phyloP scores from a whole-genome alignment of 352 stramenopile genomes.

The Phytophthora ramorum region DNA sequence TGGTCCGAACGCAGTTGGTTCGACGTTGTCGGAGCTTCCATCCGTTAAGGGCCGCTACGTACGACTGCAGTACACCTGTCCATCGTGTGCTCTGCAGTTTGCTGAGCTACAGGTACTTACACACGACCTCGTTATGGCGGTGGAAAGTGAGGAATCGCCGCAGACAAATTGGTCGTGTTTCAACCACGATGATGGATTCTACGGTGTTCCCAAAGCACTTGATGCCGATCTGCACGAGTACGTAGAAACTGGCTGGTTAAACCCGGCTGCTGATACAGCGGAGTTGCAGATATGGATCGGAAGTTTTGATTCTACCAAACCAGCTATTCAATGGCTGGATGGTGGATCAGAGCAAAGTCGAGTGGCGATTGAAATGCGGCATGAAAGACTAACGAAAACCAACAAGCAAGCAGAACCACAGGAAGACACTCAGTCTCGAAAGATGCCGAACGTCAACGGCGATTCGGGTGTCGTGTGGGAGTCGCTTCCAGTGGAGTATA shows the following conservation, averaged over 20 bases:
- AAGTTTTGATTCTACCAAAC: conserved; percentile 60
- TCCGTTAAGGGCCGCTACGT: conserved; percentile 54
- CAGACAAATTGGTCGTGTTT: neutral
- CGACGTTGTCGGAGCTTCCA: neutral
- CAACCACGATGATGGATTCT: conserved; percentile 65
- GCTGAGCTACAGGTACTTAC: conserved; percentile 70
- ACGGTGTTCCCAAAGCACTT: conserved; percentile 46
- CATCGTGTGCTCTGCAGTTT: conserved; percentile 58
- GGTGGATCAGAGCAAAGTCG: conserved; percentile 11
- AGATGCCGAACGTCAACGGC: conserved; percentile 1
- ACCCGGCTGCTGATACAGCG: conserved; percentile 36
- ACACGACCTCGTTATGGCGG: conserved; percentile 9
- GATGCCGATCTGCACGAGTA: conserved; percentile 53
- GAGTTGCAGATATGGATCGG: conserved; percentile 74
- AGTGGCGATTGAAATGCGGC: conserved; percentile 37
- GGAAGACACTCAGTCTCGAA: neutral
- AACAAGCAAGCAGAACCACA: conserved; percentile 6
- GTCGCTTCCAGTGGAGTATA: conserved; percentile 34
- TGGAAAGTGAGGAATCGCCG: neutral
- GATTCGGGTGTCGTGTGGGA: conserved; percentile 32
- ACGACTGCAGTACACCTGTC: conserved; percentile 60
- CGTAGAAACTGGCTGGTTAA: conserved; percentile 73
- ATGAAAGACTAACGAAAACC: conserved; percentile 28
- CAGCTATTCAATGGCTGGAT: conserved; percentile 61
- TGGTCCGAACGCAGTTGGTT: neutral